Evolutionary conservation across 768 basidiomycete genomes (phyloP).

Genomic region (Boletus insuetus): DNA sequence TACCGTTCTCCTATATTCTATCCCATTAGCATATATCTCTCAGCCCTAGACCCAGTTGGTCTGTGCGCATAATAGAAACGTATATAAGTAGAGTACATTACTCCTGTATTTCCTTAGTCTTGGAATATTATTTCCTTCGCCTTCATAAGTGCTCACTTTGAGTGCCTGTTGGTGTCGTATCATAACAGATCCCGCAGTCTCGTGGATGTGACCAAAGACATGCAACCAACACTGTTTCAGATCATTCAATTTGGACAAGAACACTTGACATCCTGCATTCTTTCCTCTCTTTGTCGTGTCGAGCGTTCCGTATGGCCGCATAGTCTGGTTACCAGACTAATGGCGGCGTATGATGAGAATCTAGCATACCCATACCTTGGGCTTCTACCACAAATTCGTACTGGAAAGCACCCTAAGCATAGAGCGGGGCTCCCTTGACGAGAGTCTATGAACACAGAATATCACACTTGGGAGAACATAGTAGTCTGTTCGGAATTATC

Average conservation of each 20-base stretch:
- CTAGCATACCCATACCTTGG: constrained; percentile 40
- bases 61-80: too few relatives aligned
- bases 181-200: constrained; percentile 51
- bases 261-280: constrained; percentile 49
- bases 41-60: too few relatives aligned
- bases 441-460: neutral
- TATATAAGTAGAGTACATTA: too few relatives aligned
- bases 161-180: too few relatives aligned
- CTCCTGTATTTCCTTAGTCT: too few relatives aligned
- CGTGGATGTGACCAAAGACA: constrained; percentile 71
- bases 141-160: too few relatives aligned
- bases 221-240: constrained; percentile 46
- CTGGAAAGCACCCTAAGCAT: constrained; percentile 50
- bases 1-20: too few relatives aligned
- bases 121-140: too few relatives aligned
- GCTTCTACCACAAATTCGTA: constrained; percentile 39
- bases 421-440: constrained; percentile 40
- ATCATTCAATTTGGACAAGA: constrained; percentile 38
- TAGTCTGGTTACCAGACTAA: too few relatives aligned
- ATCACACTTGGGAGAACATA: neutral
- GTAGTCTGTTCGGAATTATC: too few relatives aligned
- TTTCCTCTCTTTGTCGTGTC: constrained; percentile 41
- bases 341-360: constrained; percentile 64
- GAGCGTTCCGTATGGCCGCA: constrained; percentile 45
- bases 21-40: too few relatives aligned